Percentiles rank a stretch among this genome's conserved stretches.
Conservation (phyloP, 75 land plant genomes). For the Cunninghamia lanceolata region DNA sequence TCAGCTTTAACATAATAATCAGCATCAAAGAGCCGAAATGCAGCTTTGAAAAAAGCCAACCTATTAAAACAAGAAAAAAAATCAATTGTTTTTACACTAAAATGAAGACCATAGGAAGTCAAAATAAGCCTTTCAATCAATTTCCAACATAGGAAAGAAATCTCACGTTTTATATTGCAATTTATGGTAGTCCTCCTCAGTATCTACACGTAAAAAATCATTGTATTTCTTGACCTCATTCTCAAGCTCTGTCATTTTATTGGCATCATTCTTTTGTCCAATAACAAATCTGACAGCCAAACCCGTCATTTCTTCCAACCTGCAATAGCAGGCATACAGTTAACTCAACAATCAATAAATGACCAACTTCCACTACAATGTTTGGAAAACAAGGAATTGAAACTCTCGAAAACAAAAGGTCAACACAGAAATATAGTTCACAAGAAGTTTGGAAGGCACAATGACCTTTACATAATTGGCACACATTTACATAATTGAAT, state of each 20-base stretch:
- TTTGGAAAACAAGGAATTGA: neutral
- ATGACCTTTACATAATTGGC: neutral
- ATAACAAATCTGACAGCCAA: conserved; percentile 90
- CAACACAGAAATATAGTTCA: neutral
- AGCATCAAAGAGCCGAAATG: conserved; percentile 77
- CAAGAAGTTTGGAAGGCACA: neutral
- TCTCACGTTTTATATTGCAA: conserved; percentile 90
- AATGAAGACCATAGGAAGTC: neutral
- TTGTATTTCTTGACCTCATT: conserved; percentile 75
- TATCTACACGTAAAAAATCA: conserved; percentile 81
- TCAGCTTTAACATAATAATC: conserved; percentile 96
- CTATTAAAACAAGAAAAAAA: conserved; percentile 26
- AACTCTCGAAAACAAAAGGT: neutral
- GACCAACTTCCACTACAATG: neutral
- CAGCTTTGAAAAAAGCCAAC: conserved; percentile 87
- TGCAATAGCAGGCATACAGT: conserved; percentile 24
- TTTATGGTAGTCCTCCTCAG: conserved; percentile 73
- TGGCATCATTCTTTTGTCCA: conserved; percentile 58
- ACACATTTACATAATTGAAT: neutral
- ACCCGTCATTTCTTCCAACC: conserved; percentile 87
- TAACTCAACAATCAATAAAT: neutral
- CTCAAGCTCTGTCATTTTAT: conserved; percentile 58
- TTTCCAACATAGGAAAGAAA: neutral
- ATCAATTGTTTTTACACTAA: neutral
- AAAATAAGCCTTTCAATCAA: conserved; percentile 1